phyloP scores from a whole-genome alignment of 139 green algal species.

The Eudorina sp. region DNA sequence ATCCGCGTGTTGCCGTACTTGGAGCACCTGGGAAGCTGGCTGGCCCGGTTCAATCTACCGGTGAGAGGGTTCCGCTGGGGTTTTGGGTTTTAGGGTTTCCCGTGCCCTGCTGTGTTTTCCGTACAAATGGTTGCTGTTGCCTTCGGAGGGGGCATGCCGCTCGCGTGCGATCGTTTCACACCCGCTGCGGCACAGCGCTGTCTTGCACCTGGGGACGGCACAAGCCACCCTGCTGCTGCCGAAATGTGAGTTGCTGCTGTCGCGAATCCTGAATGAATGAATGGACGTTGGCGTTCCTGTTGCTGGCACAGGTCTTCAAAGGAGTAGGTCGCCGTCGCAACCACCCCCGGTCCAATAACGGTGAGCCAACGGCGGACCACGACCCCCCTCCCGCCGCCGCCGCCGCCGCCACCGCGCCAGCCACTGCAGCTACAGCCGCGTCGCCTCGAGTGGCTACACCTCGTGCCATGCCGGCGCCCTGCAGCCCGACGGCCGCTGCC shows the following conservation, averaged over 20 bases:
- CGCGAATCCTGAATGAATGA: too few species aligned
- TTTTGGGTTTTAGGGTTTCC: too few species aligned
- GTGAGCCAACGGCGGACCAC: not conserved
- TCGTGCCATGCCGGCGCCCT: not conserved
- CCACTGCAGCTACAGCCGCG: not conserved
- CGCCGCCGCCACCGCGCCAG: not conserved
- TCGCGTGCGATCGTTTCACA: too few species aligned
- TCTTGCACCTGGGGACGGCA: too few species aligned
- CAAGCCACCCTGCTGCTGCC: too few species aligned
- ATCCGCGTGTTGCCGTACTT: conserved; percentile 57
- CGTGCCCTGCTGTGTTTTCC: too few species aligned
- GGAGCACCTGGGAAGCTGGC: conserved; percentile 16
- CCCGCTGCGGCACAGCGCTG: too few species aligned
- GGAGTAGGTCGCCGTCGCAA: not conserved
- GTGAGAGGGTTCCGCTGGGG: not conserved
- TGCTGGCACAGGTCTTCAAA: not conserved
- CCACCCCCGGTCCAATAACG: not conserved
- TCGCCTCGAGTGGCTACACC: not conserved
- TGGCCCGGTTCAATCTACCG: not conserved
- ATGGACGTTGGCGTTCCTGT: too few species aligned
- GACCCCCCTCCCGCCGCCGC: not conserved
- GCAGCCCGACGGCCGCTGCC: not conserved
- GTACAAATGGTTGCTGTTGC: too few species aligned
- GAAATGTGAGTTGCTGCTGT: too few species aligned
- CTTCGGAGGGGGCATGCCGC: too few species aligned